phyloP scores from a whole-genome alignment of 257 asterid genomes.

The Paraleonurus japonicus region DNA sequence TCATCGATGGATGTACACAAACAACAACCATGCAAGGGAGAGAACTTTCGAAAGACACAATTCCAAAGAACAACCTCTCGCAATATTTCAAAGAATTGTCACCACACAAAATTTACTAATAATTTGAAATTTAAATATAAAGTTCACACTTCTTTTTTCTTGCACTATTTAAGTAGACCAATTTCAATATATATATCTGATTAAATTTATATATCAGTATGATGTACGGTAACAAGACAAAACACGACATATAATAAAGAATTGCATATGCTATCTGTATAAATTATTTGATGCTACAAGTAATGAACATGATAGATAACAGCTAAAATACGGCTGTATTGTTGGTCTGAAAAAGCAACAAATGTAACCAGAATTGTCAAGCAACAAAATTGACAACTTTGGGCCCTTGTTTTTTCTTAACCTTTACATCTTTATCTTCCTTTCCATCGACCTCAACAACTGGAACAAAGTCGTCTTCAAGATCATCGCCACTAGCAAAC shows the following conservation, averaged over 20 bases:
- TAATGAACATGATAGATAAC: neutral
- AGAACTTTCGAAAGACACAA: no score
- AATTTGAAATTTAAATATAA: no score
- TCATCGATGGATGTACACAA: no score
- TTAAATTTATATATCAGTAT: no score
- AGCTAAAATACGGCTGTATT: constrained; percentile 2
- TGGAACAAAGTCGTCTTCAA: constrained; percentile 75
- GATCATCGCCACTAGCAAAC: constrained; percentile 82
- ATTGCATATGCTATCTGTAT: neutral
- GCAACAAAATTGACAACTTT: constrained; percentile 78
- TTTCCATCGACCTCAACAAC: constrained; percentile 30
- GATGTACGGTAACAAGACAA: neutral
- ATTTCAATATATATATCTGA: neutral
- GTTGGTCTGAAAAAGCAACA: constrained; percentile 3
- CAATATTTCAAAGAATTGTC: no score
- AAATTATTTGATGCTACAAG: neutral
- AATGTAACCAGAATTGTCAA: constrained; percentile 30
- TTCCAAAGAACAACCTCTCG: no score
- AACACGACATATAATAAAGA: neutral
- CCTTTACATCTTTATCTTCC: constrained; percentile 34
- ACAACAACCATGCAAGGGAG: no score
- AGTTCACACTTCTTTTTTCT: no score
- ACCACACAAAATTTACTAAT: no score
- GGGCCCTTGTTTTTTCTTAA: constrained; percentile 50
- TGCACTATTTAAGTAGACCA: no score